Evolutionary conservation across 2,329 filamentous ascomycete species (phyloP).

Genomic region (Proliferodiscus dingleyae): DNA sequence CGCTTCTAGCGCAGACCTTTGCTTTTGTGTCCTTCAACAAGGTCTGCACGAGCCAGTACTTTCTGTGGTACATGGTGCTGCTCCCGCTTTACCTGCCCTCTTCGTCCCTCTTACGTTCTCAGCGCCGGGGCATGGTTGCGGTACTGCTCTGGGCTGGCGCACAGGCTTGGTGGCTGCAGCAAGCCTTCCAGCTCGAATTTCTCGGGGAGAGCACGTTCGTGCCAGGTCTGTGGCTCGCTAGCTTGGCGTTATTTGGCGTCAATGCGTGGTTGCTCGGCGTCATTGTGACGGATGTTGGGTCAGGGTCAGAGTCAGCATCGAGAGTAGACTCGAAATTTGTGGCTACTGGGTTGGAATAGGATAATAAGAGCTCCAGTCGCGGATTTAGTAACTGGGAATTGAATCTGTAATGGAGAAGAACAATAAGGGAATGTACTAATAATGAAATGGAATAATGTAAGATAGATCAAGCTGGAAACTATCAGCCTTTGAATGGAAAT

Average conservation of each 20-base stretch:
- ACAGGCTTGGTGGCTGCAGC: conserved; percentile 72
- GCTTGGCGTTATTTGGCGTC: conserved; percentile 73
- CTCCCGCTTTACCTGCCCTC: conserved; percentile 83
- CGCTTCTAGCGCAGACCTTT: conserved; percentile 93
- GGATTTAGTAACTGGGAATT: no score
- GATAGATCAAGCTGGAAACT: no score
- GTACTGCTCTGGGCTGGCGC: conserved; percentile 68
- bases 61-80: conserved; percentile 96
- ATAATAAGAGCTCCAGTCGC: no score
- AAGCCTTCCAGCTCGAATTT: conserved; percentile 73
- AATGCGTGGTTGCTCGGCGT: conserved; percentile 86
- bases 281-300: conserved; percentile 61
- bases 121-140: conserved; percentile 58
- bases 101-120: conserved; percentile 64
- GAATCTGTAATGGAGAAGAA: no score
- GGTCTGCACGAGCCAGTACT: conserved; percentile 99
- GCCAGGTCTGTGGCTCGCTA: conserved; percentile 74
- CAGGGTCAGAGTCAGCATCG: neutral
- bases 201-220: conserved; percentile 78
- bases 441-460: no score
- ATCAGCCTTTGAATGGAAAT: no score
- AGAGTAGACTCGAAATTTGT: neutral
- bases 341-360: neutral
- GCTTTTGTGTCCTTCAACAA: conserved; percentile 98
- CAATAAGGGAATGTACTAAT: no score